Base-by-base conservation (phyloP, 1,284 basidiomycete species). In the Tremellales sp. region DNA sequence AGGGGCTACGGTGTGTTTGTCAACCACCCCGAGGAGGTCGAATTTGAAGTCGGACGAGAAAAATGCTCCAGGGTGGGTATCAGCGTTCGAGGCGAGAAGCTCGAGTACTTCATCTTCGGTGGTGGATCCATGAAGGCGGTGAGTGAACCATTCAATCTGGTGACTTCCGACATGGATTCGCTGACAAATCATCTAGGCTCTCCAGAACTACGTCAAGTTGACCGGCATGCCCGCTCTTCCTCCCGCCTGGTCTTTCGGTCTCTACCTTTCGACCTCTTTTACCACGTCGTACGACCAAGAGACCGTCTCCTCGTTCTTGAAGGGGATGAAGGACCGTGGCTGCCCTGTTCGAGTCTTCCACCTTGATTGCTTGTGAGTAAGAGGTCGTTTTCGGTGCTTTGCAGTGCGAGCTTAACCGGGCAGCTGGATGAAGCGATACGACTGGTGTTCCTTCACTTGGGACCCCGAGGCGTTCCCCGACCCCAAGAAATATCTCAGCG, bases 401-500 rank as follows among this genome's bases (percentile, higher is more conserved):
- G 19, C 13, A 23, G 13, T 24, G 4, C 49, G 54, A 52, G 33
- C 33, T 36, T 6, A 36, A n/a, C n/a, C 19, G 13, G 19, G 13
- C 4, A 36, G 33, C 75, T 86, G 83, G 83, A 86, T 86, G 84
- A 84, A 84, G 64, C 81, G 83, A 65, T 86, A 85, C 66, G 82
- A 85, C 70, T 86, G 84, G 84, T 86, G 84, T 58, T 84, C 82
- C 10, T 87, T 86, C 71, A 83, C 82, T 4, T 86, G 86, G 61
- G 85, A 86, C 61, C 82, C 84, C 2, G 83, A 85, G 23, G 81
- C 81, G 58, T 87, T 87, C 77, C 84, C 84, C 5, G 78, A 87
- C 61, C 84, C 85, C 2, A 79, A 80, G 54, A 78, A 77, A 24
- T 86, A 86, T 62, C 77, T 87, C 7, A 58, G 79, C 2, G 79